A percentile compares a stretch with the other conserved stretches of the same genome.
Conservation (phyloP, 345 rosid species). For the Eutrema yunnanense region DNA sequence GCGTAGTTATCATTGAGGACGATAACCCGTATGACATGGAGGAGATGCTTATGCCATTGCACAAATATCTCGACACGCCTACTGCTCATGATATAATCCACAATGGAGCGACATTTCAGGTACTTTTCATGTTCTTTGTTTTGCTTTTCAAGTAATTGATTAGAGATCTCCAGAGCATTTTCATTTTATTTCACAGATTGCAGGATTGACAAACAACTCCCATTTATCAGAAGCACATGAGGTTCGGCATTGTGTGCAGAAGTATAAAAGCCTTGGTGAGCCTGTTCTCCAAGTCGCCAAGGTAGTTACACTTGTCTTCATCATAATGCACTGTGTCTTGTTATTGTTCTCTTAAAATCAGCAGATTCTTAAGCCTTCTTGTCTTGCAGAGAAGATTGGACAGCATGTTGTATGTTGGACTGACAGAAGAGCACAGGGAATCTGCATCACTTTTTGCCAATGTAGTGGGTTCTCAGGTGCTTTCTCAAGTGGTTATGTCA, state of each 20-base stretch:
- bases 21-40: constrained; percentile 69
- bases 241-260: constrained; percentile 77
- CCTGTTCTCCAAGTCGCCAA: constrained; percentile 82
- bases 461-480: constrained; percentile 89
- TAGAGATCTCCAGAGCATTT: constrained; percentile 26
- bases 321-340: background rate
- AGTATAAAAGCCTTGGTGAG: constrained; percentile 62
- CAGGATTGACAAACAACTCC: constrained; percentile 95
- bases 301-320: constrained; percentile 40
- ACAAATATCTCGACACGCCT: constrained; percentile 60
- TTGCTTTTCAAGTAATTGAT: background rate
- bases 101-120: constrained; percentile 97
- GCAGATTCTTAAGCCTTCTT: constrained; percentile 40
- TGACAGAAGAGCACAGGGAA: constrained; percentile 87
- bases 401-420: constrained; percentile 88
- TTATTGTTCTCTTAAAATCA: constrained; percentile 17
- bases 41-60: constrained; percentile 80
- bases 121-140: constrained; percentile 25
- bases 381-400: constrained; percentile 94
- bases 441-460: constrained; percentile 92
- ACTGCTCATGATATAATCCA: constrained; percentile 77
- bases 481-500: constrained; percentile 51
- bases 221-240: constrained; percentile 62
- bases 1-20: constrained; percentile 33
- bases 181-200: constrained; percentile 55